A percentile compares a stretch with the other conserved stretches of the same genome.
These are phyloP conservation scores for Ceratobasidium sp. DNA, from an alignment of 1,284 basidiomycete species.

Conservation along the genomic window DNA sequence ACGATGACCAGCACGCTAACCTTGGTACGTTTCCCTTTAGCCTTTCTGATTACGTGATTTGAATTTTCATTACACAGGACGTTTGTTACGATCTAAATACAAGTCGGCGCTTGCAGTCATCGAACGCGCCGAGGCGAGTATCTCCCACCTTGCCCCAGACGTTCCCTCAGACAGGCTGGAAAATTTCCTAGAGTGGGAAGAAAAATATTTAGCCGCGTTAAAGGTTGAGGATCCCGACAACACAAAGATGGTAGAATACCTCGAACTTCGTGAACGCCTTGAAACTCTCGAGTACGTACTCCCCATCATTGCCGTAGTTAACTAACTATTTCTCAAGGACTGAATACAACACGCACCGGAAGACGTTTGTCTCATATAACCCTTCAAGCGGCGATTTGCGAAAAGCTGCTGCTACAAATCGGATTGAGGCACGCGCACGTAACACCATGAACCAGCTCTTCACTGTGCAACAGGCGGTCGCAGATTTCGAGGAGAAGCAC, in stretches of 20 bases:
- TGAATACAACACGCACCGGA: background rate
- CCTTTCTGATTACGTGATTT: too few relatives aligned
- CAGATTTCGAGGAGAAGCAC: background rate
- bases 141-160: background rate
- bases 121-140: background rate
- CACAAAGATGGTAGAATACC: background rate
- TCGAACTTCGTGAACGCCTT: background rate
- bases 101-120: background rate
- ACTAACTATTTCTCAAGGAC: background rate
- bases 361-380: background rate
- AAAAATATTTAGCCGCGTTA: background rate
- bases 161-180: background rate
- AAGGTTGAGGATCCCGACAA: background rate
- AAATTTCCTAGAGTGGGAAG: background rate
- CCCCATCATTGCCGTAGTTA: background rate
- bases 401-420: background rate
- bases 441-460: background rate
- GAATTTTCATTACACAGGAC: background rate
- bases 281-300: background rate
- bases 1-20: constrained; percentile 2
- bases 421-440: background rate
- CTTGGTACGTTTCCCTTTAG: background rate
- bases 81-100: background rate
- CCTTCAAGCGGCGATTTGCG: background rate
- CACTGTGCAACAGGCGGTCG: background rate